phyloP scores from a whole-genome alignment of 495 filamentous ascomycete genomes.

The Polyplosphaeria fusca region DNA sequence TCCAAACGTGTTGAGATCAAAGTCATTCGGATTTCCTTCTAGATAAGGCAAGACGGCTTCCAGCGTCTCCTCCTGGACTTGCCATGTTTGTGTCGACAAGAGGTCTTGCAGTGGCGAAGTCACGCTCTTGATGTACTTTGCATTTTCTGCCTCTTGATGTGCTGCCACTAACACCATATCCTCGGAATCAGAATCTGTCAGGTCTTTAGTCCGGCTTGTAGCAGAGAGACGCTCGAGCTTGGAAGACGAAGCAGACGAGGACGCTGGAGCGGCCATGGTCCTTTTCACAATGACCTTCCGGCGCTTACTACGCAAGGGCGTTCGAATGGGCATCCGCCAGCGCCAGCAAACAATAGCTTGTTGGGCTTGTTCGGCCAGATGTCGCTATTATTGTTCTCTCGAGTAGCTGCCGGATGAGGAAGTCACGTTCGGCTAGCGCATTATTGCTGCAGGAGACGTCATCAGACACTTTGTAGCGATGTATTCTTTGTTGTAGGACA shows the following conservation, averaged over 20 bases:
- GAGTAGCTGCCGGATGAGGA: not conserved
- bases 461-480: too few species aligned
- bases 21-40: conserved; percentile 42
- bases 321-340: conserved; percentile 23
- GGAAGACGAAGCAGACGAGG: not conserved
- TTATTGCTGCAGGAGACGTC: too few species aligned
- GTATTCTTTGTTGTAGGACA: too few species aligned
- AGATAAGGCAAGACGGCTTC: conserved; percentile 69
- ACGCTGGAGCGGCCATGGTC: conserved; percentile 2
- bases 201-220: conserved; percentile 17
- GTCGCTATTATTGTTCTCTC: conserved; percentile 31
- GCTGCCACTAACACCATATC: conserved; percentile 28
- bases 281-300: conserved; percentile 6
- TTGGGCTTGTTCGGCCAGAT: not conserved
- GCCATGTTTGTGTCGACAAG: conserved; percentile 65
- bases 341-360: conserved; percentile 22
- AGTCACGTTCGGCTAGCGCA: too few species aligned
- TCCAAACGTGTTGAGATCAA: conserved; percentile 61
- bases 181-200: conserved; percentile 23
- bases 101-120: conserved; percentile 60
- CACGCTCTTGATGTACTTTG: conserved; percentile 44
- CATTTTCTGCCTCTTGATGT: conserved; percentile 3
- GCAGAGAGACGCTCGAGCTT: not conserved
- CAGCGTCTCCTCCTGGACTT: conserved; percentile 64
- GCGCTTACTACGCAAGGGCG: conserved; percentile 14